A percentile compares a stretch with the other conserved stretches of the same genome.
Conservation (phyloP, 2,329 filamentous ascomycete genomes). For the Gnomoniopsis smithogilvyi region DNA sequence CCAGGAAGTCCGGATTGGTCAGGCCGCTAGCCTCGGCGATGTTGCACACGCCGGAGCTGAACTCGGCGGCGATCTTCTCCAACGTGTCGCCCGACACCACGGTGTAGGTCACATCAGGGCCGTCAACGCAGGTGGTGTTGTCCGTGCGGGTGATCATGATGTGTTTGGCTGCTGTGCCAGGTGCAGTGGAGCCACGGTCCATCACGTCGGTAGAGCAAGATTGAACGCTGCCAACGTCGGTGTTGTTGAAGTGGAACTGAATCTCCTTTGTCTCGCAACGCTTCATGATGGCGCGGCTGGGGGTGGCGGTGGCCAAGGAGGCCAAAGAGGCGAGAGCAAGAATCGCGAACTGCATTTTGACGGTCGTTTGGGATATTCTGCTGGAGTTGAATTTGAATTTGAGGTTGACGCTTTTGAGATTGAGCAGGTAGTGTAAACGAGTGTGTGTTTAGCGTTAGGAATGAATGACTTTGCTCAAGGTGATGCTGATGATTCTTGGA, state of each 20-base stretch:
- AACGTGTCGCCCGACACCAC: conserved; percentile 1
- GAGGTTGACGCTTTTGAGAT: neutral
- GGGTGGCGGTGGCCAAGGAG: neutral
- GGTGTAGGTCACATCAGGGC: neutral
- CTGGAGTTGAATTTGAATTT: neutral
- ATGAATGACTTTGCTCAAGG: no score
- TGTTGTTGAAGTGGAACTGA: conserved; percentile 6
- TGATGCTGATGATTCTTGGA: no score
- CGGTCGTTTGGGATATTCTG: neutral
- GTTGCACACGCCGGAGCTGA: conserved; percentile 6
- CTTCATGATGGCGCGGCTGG: neutral
- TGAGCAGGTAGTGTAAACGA: no score
- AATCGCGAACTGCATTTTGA: neutral
- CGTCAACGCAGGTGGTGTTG: neutral
- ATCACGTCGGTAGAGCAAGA: conserved; percentile 2
- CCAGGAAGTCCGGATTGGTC: neutral
- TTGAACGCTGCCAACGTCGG: neutral
- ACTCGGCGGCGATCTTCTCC: conserved; percentile 6
- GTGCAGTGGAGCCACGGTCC: neutral
- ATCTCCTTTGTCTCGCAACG: neutral
- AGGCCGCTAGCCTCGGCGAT: neutral
- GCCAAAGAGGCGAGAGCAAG: neutral
- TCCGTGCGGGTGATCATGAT: neutral
- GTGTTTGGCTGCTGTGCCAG: no score
- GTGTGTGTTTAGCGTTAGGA: no score